Conservation (phyloP, 805 yeast species). For the Ogataea trehaloabstinens region DNA sequence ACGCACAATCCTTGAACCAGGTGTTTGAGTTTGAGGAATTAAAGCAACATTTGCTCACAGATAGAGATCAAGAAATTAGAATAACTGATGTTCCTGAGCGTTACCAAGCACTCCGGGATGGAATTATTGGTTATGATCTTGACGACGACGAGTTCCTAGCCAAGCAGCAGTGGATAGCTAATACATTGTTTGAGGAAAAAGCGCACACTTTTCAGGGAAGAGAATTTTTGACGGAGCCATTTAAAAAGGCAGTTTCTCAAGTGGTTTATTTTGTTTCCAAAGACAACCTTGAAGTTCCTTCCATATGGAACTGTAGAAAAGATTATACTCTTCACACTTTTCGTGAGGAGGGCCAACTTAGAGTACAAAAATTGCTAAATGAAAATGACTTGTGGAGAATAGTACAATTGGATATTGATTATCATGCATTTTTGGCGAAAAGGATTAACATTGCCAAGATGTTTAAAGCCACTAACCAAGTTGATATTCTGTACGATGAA, state of each 20-base stretch:
- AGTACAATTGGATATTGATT: constrained; percentile 81
- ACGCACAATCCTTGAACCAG: constrained; percentile 67
- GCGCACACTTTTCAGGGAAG: constrained; percentile 37
- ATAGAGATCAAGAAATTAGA: constrained; percentile 85
- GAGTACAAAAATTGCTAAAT: constrained; percentile 51
- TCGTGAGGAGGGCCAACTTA: constrained; percentile 38
- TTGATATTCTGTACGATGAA: constrained; percentile 58
- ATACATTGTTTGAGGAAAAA: constrained; percentile 58
- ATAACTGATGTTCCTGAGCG: constrained; percentile 90
- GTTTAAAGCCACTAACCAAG: constrained; percentile 49
- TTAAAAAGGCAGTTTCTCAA: constrained; percentile 67
- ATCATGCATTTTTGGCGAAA: constrained; percentile 79
- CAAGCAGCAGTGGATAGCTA: constrained; percentile 83
- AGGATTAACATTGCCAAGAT: constrained; percentile 55
- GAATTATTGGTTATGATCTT: constrained; percentile 66
- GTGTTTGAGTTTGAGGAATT: constrained; percentile 94
- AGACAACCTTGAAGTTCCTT: constrained; percentile 87
- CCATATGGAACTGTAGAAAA: constrained; percentile 92
- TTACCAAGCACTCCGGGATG: constrained; percentile 71
- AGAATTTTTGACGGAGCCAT: constrained; percentile 42
- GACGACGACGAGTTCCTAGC: constrained; percentile 62
- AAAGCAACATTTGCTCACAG: constrained; percentile 86
- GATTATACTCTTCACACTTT: constrained; percentile 71
- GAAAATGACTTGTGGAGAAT: constrained; percentile 94
- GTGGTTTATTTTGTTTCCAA: constrained; percentile 69